Base-by-base conservation (phyloP, 163 green algal species). In the Chloroidium sp. region DNA sequence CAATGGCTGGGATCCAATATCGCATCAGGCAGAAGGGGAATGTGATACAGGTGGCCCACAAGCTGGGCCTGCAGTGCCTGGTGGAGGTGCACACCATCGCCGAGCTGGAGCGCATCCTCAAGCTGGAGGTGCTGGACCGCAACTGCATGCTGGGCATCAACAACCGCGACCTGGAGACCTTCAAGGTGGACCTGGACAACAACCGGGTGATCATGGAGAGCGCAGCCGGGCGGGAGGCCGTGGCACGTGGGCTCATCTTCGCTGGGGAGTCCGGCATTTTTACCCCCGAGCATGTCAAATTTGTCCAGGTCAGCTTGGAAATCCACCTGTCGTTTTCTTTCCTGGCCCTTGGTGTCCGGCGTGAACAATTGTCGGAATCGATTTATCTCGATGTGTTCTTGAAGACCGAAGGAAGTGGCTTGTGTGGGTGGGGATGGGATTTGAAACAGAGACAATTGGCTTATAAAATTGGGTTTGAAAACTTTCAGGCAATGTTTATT, bases 261-360 rank as follows among this genome's bases (percentile, higher is more conserved):
- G 93, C 97, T 8, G 93, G 95, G 1, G 96, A 99, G 89, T 95
- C 85, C 62, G 96, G 95, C 78, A 98, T 99, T 81, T 99, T 98
- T 84, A 97, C 94, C 0, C 92, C 92, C 2, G 94, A 94, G 1
- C 93, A 99, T 85, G 92, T 99, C 61, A 88, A 88, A 1, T 90
- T 93, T 75, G 90, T 98, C 69, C 88, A 94, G 85, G 64, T 10
- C 6, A 6, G 64, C 64, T 72, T 36, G 36, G 36, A 36, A 36
- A 36, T 36, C 36, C 36, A 36, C 36, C 36, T 36, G 36, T 36
- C 36, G 36, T 36, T 36, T 36, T 36, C 36, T 36, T 36, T 36
- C 36, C 36, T 36, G 36, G 36, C 36, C 36, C 36, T 36, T 36
- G 36, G 36, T 36, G 36, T 36, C 36, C 36, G 36, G 36, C 36